Conservation (phyloP, 2,329 filamentous ascomycete species). For the Metarhizium rileyi region DNA sequence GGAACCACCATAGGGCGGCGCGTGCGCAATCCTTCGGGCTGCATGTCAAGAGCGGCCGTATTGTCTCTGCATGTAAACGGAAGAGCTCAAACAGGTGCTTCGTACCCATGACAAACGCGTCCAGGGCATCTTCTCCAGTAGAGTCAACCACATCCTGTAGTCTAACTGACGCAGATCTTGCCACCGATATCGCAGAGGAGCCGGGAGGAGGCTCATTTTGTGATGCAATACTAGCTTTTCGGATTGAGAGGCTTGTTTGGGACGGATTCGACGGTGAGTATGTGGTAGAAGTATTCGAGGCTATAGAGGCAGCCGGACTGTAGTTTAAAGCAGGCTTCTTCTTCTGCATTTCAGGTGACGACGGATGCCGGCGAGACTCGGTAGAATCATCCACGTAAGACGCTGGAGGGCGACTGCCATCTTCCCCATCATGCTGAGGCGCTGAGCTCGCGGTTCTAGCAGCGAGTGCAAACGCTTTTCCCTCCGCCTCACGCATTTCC, state of each 20-base stretch:
- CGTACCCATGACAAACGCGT: conserved; percentile 60
- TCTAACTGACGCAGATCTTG: conserved; percentile 26
- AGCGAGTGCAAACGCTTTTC: conserved; percentile 46
- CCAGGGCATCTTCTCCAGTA: conserved; percentile 55
- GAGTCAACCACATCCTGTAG: conserved; percentile 32
- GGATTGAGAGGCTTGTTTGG: conserved; percentile 10
- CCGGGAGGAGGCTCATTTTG: conserved; percentile 12
- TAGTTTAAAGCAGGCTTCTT: conserved; percentile 23
- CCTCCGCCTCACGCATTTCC: conserved; percentile 52
- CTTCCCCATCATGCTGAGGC: conserved; percentile 24
- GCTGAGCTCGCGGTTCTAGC: conserved; percentile 24
- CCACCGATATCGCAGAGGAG: conserved; percentile 15
- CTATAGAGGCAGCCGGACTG: conserved; percentile 31
- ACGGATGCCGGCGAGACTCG: conserved; percentile 14
- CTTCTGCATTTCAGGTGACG: conserved; percentile 19
- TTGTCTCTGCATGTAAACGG: conserved; percentile 63
- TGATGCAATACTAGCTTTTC: conserved; percentile 16
- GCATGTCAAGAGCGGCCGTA: conserved; percentile 54
- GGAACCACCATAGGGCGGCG: conserved; percentile 80
- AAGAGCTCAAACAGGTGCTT: conserved; percentile 69
- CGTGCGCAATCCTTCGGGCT: conserved; percentile 59
- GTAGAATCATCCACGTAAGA: conserved; percentile 16
- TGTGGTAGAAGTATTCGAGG: conserved; percentile 21
- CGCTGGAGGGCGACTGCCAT: conserved; percentile 12
- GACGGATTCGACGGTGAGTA: conserved; percentile 15